Conservation (phyloP, 139 green algal genomes). For the Nannochloris sp. region DNA sequence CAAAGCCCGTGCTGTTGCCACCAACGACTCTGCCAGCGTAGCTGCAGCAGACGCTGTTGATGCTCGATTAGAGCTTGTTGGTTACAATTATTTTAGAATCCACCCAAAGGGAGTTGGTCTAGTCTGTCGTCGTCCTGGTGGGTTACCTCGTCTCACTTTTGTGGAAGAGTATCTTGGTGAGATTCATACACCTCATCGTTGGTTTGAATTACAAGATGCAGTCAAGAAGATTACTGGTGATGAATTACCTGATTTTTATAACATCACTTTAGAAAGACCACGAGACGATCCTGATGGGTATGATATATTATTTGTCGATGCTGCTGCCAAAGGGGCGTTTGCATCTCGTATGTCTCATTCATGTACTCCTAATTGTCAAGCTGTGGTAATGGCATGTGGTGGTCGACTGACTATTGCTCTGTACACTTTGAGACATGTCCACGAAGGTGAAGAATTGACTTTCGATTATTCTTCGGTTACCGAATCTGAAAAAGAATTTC, state of each 20-base stretch:
- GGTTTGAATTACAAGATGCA: slow-evolving; percentile 87
- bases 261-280: slow-evolving; percentile 65
- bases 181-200: slow-evolving; percentile 83
- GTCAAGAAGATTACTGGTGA: slow-evolving; percentile 64
- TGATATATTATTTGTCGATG: slow-evolving; percentile 87
- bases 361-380: slow-evolving; percentile 89
- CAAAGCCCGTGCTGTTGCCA: slow-evolving; percentile 2
- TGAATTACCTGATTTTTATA: slow-evolving; percentile 90
- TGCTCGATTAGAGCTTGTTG: slow-evolving; percentile 38
- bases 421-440: slow-evolving; percentile 68
- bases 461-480: slow-evolving; percentile 87
- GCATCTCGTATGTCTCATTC: slow-evolving; percentile 85
- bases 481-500: slow-evolving; percentile 78
- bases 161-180: slow-evolving; percentile 92
- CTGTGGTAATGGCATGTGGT: slow-evolving; percentile 59
- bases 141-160: slow-evolving; percentile 69
- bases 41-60: slow-evolving; percentile 38
- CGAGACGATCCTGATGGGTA: slow-evolving; percentile 43
- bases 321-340: slow-evolving; percentile 76
- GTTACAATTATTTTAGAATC: slow-evolving; percentile 75
- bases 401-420: slow-evolving; percentile 81
- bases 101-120: slow-evolving; percentile 85
- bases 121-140: slow-evolving; percentile 50
- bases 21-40: slow-evolving; percentile 6
- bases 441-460: slow-evolving; percentile 71